Evolutionary conservation across 2,329 filamentous ascomycete species (phyloP).

Genomic region (Fusarium fujikuroi): DNA sequence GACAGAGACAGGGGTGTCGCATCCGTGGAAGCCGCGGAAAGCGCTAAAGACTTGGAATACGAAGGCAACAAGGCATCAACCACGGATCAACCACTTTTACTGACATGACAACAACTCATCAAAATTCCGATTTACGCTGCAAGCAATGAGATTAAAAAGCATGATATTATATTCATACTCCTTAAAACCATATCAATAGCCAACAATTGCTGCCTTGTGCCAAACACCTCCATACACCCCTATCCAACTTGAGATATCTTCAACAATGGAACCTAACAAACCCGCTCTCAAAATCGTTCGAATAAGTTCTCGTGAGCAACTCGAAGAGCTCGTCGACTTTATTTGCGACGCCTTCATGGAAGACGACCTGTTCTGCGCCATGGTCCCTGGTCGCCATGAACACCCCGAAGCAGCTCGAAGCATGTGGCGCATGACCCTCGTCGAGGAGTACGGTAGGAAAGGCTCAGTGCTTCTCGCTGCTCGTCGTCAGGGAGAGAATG

Average conservation of each 20-base stretch:
- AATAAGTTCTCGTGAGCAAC: background rate
- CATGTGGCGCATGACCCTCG: slow-evolving; percentile 7
- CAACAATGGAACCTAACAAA: background rate
- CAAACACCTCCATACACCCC: background rate
- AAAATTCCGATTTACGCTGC: background rate
- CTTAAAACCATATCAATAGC: background rate
- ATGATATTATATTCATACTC: background rate
- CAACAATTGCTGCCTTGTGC: background rate
- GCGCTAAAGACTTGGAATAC: background rate
- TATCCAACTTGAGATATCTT: background rate
- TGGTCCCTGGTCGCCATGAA: slow-evolving; percentile 7
- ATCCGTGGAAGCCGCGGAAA: background rate
- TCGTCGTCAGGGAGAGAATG: background rate
- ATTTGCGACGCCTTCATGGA: slow-evolving; percentile 12
- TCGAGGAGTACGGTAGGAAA: slow-evolving; percentile 13
- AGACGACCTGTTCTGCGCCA: slow-evolving; percentile 1
- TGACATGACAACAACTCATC: background rate
- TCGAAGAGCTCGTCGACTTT: slow-evolving; percentile 7
- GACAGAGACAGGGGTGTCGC: background rate
- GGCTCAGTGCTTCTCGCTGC: slow-evolving; percentile 10
- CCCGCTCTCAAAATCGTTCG: background rate
- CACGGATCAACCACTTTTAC: background rate
- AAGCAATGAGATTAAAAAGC: background rate
- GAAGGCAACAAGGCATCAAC: slow-evolving; percentile 1
- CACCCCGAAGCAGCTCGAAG: slow-evolving; percentile 12